Evolutionary conservation across 306 rosid genomes (phyloP).

Genomic region (Trichosanthes cucumerina): DNA sequence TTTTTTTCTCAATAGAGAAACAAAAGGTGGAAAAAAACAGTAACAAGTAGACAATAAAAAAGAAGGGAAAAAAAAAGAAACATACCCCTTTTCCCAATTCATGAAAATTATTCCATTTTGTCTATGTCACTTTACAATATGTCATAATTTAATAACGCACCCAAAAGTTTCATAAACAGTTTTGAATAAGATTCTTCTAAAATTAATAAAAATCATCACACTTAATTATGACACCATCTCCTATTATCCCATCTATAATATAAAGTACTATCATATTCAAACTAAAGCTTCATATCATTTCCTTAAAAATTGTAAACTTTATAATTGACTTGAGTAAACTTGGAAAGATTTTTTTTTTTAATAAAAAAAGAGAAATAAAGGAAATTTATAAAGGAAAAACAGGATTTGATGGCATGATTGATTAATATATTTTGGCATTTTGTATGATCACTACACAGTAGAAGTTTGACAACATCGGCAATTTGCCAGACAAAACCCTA

Average conservation of each 20-base stretch:
- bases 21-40: neutral
- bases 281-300: neutral
- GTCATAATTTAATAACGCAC: neutral
- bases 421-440: constrained; percentile 1
- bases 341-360: neutral
- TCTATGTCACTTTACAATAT: neutral
- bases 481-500: constrained; percentile 2
- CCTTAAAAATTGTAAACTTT: neutral
- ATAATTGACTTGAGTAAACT: neutral
- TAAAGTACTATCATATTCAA: neutral
- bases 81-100: neutral
- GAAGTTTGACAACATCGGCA: constrained; percentile 5
- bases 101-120: neutral
- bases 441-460: neutral
- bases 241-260: neutral
- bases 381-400: neutral
- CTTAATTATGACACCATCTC: neutral
- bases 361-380: neutral
- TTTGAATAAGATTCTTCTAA: neutral
- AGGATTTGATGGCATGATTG: neutral
- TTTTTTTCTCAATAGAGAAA: neutral
- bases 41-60: neutral
- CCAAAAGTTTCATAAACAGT: neutral
- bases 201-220: neutral
- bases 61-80: neutral